A percentile compares a stretch with the other conserved stretches of the same genome.
Evolutionary conservation across 345 rosid species (phyloP).

Genomic region (Citrus medica): DNA sequence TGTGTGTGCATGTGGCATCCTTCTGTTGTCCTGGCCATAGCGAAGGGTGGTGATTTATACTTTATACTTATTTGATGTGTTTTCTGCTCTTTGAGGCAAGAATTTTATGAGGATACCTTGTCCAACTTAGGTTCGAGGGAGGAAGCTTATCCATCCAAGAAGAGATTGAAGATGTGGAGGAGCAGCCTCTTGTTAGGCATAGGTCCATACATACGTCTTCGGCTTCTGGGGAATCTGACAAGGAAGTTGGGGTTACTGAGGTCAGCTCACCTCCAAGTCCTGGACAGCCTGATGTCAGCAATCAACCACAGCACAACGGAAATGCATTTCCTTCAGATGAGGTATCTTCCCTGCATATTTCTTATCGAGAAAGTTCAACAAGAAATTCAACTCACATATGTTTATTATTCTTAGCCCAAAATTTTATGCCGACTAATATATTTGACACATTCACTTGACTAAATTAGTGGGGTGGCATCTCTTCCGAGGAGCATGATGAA

Average conservation of each 20-base stretch:
- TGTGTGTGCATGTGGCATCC: background rate
- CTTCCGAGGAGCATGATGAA: slow-evolving; percentile 98
- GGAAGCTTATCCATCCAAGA: slow-evolving; percentile 71
- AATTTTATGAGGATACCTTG: slow-evolving; percentile 4
- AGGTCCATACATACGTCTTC: slow-evolving; percentile 55
- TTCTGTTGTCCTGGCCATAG: background rate
- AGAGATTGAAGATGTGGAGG: slow-evolving; percentile 66
- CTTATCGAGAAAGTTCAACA: background rate
- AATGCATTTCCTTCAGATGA: slow-evolving; percentile 70
- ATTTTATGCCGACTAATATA: slow-evolving; percentile 3
- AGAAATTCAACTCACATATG: background rate
- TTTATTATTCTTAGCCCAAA: background rate
- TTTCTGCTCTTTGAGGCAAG: background rate
- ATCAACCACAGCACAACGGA: slow-evolving; percentile 43
- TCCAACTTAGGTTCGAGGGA: slow-evolving; percentile 47
- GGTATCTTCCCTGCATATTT: slow-evolving; percentile 31
- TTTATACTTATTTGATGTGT: background rate
- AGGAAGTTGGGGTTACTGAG: slow-evolving; percentile 38
- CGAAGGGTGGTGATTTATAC: background rate
- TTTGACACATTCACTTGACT: slow-evolving; percentile 16
- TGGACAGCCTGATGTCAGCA: slow-evolving; percentile 32
- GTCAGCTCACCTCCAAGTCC: slow-evolving; percentile 57
- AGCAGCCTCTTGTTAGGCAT: slow-evolving; percentile 72
- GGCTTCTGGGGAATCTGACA: slow-evolving; percentile 41
- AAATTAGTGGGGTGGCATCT: slow-evolving; percentile 93